A percentile compares a stretch with the other conserved stretches of the same genome.
phyloP scores from a whole-genome alignment of 2,329 filamentous ascomycete genomes.

The Trichoderma asperellum region DNA sequence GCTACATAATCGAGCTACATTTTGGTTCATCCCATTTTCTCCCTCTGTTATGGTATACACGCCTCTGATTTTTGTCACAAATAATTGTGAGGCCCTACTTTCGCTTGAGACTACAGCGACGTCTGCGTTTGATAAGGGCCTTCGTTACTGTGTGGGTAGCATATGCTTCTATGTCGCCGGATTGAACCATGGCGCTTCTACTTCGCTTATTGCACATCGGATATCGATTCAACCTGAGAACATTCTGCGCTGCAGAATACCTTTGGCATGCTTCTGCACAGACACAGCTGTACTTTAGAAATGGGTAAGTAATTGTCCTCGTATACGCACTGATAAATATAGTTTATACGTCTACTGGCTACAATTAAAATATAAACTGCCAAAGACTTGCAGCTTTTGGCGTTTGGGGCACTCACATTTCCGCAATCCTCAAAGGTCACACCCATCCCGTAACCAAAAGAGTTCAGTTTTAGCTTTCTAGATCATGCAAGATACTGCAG shows the following conservation, averaged over 20 bases:
- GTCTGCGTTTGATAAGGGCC: not conserved
- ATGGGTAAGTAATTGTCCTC: not conserved
- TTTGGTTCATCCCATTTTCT: too few species aligned
- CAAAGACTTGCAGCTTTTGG: not conserved
- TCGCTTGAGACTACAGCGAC: not conserved
- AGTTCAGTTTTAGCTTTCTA: not conserved
- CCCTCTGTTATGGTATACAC: not conserved
- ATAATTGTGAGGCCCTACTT: not conserved
- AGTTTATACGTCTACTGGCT: not conserved
- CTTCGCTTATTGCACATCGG: not conserved
- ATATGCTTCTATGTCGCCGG: not conserved
- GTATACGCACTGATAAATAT: not conserved
- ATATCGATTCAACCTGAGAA: not conserved
- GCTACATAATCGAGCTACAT: not conserved
- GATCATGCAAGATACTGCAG: not conserved
- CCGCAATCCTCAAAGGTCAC: not conserved
- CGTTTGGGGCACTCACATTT: not conserved
- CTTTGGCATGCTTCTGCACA: not conserved
- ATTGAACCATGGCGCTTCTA: not conserved
- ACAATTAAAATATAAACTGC: not conserved
- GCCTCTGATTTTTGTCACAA: not conserved
- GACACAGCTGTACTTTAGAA: not conserved
- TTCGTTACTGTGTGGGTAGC: not conserved
- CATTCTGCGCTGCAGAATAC: not conserved
- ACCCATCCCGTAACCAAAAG: not conserved